Evolutionary conservation across 306 rosid species (phyloP), one percentile per base, ranked within the genome.

Genomic region (Coriaria nepalensis): DNA sequence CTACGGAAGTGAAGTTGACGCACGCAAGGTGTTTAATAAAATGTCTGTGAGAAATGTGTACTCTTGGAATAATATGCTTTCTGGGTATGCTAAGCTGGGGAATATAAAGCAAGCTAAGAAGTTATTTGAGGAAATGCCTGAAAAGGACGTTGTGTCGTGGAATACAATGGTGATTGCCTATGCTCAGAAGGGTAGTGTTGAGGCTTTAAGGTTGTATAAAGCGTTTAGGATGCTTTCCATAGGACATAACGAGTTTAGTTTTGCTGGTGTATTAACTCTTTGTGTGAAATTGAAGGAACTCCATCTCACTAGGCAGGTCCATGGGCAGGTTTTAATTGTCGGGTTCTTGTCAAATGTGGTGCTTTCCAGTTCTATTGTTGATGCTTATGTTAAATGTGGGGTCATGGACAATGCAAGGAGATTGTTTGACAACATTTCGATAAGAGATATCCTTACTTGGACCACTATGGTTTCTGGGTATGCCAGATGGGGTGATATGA

Each of bases 11-110:
- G 69, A 66, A 6, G 54, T 55, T 9, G 64, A 56, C 6, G 96
- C 93, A 42, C 77, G 84, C 53, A 67, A 75, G 73, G 77, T 87
- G 87, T 87, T 82, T 13, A 79, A 75, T 53, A 80, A 71, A 80
- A 87, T 82, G 93, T 60, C 67, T 60, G 74, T 37, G 8, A 75
- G 75, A 57, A 87, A 87, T 68, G 60, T 87, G 72, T 80, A 75
- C 61, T 73, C 92, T 9, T 82, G 94, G 96, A 87, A 87, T 58
- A 66, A 73, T 63, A 66, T 87, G 93, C 72, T 87, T 41, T 71
- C 96, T 67, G 94, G 96, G 39, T 75, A 73, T 71, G 85, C 61
- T 61, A 87, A 78, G 47, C 43, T 80, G 75, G 84, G 83, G 42
- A 70, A 72, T 62, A 49, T 82, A 35, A 56, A 71, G 65, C 84